Percentiles rank a stretch among this genome's conserved stretches.
phyloP scores from a whole-genome alignment of 2,329 filamentous ascomycete species.

The Aspergillus cejpii region DNA sequence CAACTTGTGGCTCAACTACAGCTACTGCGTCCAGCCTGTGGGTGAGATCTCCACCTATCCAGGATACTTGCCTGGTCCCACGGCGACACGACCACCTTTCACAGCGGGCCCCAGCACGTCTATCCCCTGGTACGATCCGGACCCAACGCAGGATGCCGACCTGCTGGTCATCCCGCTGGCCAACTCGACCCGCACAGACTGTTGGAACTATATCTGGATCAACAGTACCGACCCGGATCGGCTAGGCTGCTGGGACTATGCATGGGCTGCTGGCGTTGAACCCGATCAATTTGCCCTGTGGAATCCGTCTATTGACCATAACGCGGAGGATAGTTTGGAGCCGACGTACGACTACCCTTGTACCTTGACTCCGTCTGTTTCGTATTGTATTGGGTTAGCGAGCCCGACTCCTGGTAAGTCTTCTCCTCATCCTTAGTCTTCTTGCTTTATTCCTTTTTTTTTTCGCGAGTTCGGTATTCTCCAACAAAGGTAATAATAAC shows the following conservation, averaged over 20 bases:
- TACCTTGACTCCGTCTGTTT: neutral
- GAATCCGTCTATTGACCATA: neutral
- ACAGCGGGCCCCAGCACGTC: neutral
- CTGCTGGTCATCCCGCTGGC: neutral
- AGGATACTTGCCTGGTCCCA: neutral
- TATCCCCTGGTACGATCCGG: neutral
- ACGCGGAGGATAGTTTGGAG: neutral
- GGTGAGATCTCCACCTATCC: slow-evolving; percentile 5
- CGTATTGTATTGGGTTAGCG: neutral
- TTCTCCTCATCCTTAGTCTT: too few species aligned
- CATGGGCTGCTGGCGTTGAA: neutral
- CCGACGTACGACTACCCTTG: neutral
- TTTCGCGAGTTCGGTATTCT: too few species aligned
- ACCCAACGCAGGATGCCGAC: neutral
- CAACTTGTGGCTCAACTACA: slow-evolving; percentile 1
- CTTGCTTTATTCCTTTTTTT: too few species aligned
- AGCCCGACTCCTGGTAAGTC: neutral
- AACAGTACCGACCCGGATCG: neutral
- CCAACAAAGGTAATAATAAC: too few species aligned
- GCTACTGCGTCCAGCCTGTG: slow-evolving; percentile 5
- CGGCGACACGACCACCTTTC: neutral
- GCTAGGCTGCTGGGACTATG: neutral
- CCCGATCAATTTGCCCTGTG: neutral
- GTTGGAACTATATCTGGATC: neutral
- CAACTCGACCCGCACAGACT: neutral